phyloP scores from a whole-genome alignment of 345 rosid genomes.

The Laguncularia racemosa region DNA sequence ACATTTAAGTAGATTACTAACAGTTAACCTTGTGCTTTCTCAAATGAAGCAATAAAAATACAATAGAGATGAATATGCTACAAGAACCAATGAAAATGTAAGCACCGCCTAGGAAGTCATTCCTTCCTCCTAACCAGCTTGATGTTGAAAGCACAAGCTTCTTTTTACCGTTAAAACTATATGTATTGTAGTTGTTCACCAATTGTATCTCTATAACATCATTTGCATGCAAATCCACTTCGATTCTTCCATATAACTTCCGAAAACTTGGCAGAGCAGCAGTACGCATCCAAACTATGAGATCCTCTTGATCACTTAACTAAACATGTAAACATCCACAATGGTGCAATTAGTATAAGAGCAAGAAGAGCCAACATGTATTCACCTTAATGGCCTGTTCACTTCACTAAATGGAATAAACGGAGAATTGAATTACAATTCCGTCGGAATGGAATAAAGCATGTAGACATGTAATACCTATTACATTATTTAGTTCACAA shows the following conservation, averaged over 20 bases:
- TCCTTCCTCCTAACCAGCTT: constrained; percentile 79
- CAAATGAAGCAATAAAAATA: constrained; percentile 63
- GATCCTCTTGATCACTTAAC: constrained; percentile 85
- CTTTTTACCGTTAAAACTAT: constrained; percentile 78
- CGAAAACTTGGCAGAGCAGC: constrained; percentile 81
- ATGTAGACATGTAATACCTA: too few relatives aligned
- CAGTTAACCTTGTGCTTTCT: constrained; percentile 33
- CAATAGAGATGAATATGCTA: constrained; percentile 45
- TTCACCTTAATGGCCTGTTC: too few relatives aligned
- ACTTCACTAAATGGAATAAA: too few relatives aligned
- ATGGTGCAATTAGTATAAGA: neutral
- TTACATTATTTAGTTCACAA: too few relatives aligned
- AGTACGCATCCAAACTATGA: constrained; percentile 80
- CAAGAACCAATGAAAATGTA: constrained; percentile 59
- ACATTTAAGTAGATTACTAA: constrained; percentile 19
- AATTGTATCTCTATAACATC: constrained; percentile 41
- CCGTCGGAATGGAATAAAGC: too few relatives aligned
- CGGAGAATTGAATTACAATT: too few relatives aligned
- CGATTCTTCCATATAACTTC: constrained; percentile 74
- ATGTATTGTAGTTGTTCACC: constrained; percentile 75
- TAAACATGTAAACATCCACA: constrained; percentile 14
- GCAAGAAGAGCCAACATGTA: too few relatives aligned
- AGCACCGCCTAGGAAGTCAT: constrained; percentile 69
- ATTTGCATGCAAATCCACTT: constrained; percentile 57
- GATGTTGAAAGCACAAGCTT: constrained; percentile 71